Evolutionary conservation across 2,329 filamentous ascomycete genomes (phyloP), one percentile per base, ranked within the genome.

Genomic region (Colletotrichum liriopes): DNA sequence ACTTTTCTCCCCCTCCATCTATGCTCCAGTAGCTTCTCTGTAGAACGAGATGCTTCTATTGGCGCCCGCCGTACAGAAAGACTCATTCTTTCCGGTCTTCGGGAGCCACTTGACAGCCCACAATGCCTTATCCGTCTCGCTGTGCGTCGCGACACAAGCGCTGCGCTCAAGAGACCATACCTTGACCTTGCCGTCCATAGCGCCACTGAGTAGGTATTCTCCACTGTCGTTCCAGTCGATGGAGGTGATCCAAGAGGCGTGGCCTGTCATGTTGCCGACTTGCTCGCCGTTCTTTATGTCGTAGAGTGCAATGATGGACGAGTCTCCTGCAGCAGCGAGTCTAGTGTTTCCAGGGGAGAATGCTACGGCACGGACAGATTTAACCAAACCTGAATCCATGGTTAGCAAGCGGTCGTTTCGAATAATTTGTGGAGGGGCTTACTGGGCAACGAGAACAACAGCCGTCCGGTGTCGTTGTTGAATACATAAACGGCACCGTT

Each of bases 191-290:
- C 96, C 96, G 79, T 98, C 95, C 81, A 97, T 94, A 1, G 93
- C 91, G 59, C 94, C 94, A 78, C 93, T 97, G 3, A 98, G 87
- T 16, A 99, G 85, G 81, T 94, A 98, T 83, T 98, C 96, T 59
- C 96, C 96, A 5, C 93, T 97, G 78, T 94, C 90, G 81, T 93
- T 98, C 94, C 96, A 99, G 80, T 98, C 94, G 54, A 98, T 86
- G 41, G 93, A 93, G 73, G 96, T 93, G 75, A 99, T 92, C 96
- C 96, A 99, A 6, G 94, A 93, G 0, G 90, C 88, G 80, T 96
- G 94, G 1, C 93, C 94, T 0, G 89, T 84, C 72, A 99, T 85
- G 79, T 95, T 97, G 26, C 93, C 94, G 18, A 98, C 92, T 78
- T 98, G 96, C 82, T 98, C 95, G 61, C 96, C 96, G 60, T 96